Evolutionary conservation across 805 yeast species (phyloP).

Genomic region (Teunomyces atbi): DNA sequence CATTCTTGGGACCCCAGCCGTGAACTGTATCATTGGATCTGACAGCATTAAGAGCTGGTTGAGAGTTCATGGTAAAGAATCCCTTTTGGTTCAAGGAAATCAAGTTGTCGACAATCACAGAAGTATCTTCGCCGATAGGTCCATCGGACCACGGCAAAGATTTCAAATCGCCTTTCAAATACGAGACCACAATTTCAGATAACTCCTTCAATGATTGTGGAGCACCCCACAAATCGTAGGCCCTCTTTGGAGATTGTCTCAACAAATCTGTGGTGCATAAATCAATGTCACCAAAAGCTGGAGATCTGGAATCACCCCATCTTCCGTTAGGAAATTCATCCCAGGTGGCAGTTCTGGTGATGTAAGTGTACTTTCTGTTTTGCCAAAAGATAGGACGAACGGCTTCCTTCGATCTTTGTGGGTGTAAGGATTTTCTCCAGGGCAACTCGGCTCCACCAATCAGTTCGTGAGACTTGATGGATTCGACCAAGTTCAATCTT

Average conservation of each 20-base stretch:
- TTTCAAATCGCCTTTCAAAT: constrained; percentile 65
- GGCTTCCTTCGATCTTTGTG: constrained; percentile 72
- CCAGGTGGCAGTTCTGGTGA: constrained; percentile 88
- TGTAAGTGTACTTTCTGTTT: constrained; percentile 85
- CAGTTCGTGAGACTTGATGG: constrained; percentile 35
- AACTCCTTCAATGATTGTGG: constrained; percentile 65
- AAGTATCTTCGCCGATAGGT: constrained; percentile 77
- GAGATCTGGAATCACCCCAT: constrained; percentile 98
- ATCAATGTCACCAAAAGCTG: constrained; percentile 92
- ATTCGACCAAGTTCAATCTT: constrained; percentile 56
- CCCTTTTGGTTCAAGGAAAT: constrained; percentile 64
- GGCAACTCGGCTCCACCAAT: constrained; percentile 53
- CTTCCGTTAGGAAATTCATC: constrained; percentile 99
- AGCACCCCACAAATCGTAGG: constrained; percentile 83
- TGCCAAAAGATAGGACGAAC: constrained; percentile 97
- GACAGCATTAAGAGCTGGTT: constrained; percentile 85
- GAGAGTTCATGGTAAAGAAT: constrained; percentile 84
- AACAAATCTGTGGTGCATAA: constrained; percentile 75
- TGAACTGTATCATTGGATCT: constrained; percentile 65
- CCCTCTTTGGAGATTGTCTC: constrained; percentile 78
- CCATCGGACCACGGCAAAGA: constrained; percentile 95
- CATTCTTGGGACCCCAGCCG: constrained; percentile 96
- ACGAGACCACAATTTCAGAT: constrained; percentile 60
- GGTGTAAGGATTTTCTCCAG: constrained; percentile 90
- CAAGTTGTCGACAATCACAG: constrained; percentile 56